Conservation (phyloP, 495 filamentous ascomycete genomes). For the Rusavskia elegans region DNA sequence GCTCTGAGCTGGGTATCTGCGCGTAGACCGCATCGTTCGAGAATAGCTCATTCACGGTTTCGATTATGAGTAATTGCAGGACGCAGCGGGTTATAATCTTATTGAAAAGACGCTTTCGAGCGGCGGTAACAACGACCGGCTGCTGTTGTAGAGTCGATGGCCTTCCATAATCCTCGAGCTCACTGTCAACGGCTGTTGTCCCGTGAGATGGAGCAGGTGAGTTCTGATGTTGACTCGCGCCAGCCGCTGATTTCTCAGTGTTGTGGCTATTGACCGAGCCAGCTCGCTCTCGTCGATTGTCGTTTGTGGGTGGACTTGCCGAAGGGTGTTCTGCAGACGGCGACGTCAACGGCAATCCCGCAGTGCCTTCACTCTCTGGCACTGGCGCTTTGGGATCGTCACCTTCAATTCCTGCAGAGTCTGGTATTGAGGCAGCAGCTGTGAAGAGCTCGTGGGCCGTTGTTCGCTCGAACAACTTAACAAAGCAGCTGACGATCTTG, state of each 20-base stretch:
- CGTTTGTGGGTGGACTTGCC: slow-evolving; percentile 9
- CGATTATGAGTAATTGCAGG: slow-evolving; percentile 94
- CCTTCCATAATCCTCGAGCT: slow-evolving; percentile 82
- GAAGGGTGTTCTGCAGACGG: slow-evolving; percentile 10
- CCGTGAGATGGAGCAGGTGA: slow-evolving; percentile 10
- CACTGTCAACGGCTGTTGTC: slow-evolving; percentile 18
- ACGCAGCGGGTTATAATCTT: slow-evolving; percentile 99
- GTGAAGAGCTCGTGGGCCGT: slow-evolving; percentile 91
- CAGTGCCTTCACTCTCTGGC: slow-evolving; percentile 8
- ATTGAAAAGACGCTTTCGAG: slow-evolving; percentile 94
- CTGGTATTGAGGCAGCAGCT: slow-evolving; percentile 48
- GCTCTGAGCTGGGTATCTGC: slow-evolving; percentile 74
- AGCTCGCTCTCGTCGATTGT: slow-evolving; percentile 17
- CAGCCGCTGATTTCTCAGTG: neutral
- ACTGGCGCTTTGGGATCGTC: slow-evolving; percentile 8
- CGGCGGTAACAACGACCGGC: slow-evolving; percentile 78
- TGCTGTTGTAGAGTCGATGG: slow-evolving; percentile 61
- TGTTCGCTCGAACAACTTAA: slow-evolving; percentile 85
- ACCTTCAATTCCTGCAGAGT: slow-evolving; percentile 13
- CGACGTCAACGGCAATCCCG: slow-evolving; percentile 18
- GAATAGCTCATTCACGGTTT: slow-evolving; percentile 96
- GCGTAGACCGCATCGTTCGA: slow-evolving; percentile 91
- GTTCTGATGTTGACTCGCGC: neutral
- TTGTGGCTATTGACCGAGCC: slow-evolving; percentile 12
- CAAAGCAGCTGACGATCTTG: slow-evolving; percentile 86